A percentile compares a stretch with the other conserved stretches of the same genome.
Evolutionary conservation across 441 rosid species (phyloP).

Genomic region (Sinapis alba): DNA sequence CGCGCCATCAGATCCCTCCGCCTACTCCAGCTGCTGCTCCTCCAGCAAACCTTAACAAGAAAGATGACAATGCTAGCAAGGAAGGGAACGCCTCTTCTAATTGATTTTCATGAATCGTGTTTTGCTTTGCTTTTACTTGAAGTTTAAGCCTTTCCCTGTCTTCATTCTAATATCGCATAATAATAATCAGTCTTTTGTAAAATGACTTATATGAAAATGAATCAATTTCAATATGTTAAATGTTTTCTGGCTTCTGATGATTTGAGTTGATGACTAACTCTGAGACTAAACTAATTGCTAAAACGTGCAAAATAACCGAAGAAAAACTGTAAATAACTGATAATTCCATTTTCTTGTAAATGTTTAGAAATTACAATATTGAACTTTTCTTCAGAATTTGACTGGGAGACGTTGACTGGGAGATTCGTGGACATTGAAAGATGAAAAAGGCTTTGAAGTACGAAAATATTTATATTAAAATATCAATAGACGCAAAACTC

Average conservation of each 20-base stretch:
- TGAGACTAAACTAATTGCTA: background rate
- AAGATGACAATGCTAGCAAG: slow-evolving; percentile 29
- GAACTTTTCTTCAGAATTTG: background rate
- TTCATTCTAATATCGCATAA: background rate
- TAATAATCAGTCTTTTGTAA: slow-evolving; percentile 25
- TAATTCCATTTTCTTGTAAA: background rate
- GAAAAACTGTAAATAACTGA: background rate
- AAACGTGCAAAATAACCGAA: background rate
- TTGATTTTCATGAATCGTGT: slow-evolving; percentile 14
- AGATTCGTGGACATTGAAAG: slow-evolving; percentile 29
- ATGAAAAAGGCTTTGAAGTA: slow-evolving; percentile 26
- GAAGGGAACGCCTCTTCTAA: slow-evolving; percentile 31
- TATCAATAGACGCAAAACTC: slow-evolving; percentile 20
- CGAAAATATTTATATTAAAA: slow-evolving; percentile 15
- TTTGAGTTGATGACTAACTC: background rate
- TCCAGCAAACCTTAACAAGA: slow-evolving; percentile 17
- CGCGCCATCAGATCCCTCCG: slow-evolving; percentile 40
- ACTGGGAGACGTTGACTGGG: slow-evolving; percentile 31
- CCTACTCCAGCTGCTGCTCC: slow-evolving; percentile 35
- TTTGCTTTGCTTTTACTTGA: background rate
- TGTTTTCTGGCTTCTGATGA: background rate
- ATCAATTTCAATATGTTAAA: background rate
- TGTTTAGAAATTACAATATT: slow-evolving; percentile 1
- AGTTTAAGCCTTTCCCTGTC: background rate
- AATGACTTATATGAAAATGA: slow-evolving; percentile 14